Conservation (phyloP, 768 basidiomycete genomes). For the Tephrocybe sp. region DNA sequence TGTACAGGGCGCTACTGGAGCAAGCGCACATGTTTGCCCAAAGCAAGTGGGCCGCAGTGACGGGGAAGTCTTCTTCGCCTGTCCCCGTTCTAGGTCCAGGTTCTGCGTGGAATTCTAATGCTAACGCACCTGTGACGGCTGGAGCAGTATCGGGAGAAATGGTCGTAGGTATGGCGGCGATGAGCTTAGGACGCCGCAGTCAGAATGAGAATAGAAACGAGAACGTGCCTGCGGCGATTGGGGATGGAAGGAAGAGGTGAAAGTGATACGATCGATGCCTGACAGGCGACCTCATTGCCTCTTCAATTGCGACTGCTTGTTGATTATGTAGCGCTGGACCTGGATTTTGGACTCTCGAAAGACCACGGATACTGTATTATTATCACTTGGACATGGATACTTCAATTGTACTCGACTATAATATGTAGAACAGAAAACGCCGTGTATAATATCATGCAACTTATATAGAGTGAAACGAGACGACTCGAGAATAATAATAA, state of each 20-base stretch:
- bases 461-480: too few species aligned
- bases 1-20: conserved; percentile 67
- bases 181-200: conserved; percentile 17
- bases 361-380: too few species aligned
- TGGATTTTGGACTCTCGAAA: background rate
- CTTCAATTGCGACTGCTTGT: too few species aligned
- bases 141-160: conserved; percentile 10
- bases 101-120: conserved; percentile 12
- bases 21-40: conserved; percentile 52
- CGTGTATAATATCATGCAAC: too few species aligned
- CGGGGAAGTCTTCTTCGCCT: conserved; percentile 5
- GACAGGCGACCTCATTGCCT: too few species aligned
- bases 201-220: conserved; percentile 18
- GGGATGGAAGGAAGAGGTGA: conserved; percentile 16
- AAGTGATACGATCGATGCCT: too few species aligned
- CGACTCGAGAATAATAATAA: too few species aligned
- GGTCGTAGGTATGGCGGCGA: conserved; percentile 9
- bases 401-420: too few species aligned
- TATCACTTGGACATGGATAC: too few species aligned
- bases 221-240: conserved; percentile 16
- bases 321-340: background rate
- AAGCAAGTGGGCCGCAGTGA: conserved; percentile 30
- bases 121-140: background rate
- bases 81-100: conserved; percentile 12
- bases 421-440: too few species aligned